A percentile compares a stretch with the other conserved stretches of the same genome.
Conservation (phyloP, 179 eudicot genomes). For the Patellifolia procumbens region DNA sequence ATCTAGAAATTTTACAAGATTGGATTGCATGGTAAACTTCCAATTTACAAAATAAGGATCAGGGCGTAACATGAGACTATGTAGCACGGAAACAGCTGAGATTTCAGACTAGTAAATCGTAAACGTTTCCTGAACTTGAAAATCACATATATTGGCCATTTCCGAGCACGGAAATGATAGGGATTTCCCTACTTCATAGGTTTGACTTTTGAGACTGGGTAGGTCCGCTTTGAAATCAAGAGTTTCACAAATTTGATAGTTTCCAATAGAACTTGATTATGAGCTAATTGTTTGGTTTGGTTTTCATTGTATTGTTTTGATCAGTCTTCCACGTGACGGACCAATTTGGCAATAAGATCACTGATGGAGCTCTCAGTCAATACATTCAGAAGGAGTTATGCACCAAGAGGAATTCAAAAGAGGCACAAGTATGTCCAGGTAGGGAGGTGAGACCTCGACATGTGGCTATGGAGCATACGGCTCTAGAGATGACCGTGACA, state of each 20-base stretch:
- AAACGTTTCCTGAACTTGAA: no score
- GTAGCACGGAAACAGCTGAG: no score
- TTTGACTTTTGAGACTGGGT: no score
- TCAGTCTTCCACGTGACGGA: slow-evolving; percentile 44
- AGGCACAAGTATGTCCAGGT: slow-evolving; percentile 22
- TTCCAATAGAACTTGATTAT: not conserved
- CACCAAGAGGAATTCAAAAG: slow-evolving; percentile 28
- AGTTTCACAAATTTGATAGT: not conserved
- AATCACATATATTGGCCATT: no score
- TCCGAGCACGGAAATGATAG: no score
- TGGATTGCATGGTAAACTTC: no score
- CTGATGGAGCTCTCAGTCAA: slow-evolving; percentile 35
- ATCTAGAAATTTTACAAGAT: no score
- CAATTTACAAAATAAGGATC: no score
- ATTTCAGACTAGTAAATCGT: no score
- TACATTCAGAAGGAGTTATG: slow-evolving; percentile 42
- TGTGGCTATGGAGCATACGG: slow-evolving; percentile 44
- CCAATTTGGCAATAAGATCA: slow-evolving; percentile 36
- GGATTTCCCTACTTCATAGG: not conserved
- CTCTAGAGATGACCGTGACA: slow-evolving; percentile 68
- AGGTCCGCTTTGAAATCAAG: no score
- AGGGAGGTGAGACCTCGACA: slow-evolving; percentile 34
- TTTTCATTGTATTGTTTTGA: slow-evolving; percentile 12
- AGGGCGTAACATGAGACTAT: no score
- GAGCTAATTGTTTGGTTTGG: slow-evolving; percentile 18